Percentiles rank a stretch among this genome's conserved stretches.
Evolutionary conservation across 768 basidiomycete genomes (phyloP).

Genomic region (Termitomyces sp.): DNA sequence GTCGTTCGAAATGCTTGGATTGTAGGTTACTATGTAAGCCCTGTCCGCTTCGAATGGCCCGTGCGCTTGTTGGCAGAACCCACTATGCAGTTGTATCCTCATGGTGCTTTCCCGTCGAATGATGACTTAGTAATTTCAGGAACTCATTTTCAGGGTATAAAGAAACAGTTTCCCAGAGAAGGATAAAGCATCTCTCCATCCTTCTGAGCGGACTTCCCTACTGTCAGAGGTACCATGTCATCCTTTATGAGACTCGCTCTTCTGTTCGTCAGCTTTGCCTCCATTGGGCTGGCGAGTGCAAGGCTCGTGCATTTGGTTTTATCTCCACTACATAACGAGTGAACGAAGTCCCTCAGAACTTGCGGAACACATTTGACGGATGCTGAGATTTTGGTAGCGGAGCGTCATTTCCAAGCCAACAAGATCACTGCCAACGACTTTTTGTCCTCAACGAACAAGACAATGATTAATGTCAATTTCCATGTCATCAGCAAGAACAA

Average conservation of each 20-base stretch:
- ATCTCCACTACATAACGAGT: too few species aligned
- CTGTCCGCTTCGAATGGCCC: background rate
- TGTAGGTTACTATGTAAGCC: too few species aligned
- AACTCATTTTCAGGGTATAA: background rate
- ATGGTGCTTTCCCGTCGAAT: background rate
- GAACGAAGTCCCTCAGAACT: background rate
- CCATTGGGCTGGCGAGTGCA: background rate
- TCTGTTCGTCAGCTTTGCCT: background rate
- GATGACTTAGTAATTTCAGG: background rate
- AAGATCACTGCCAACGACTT: constrained; percentile 3
- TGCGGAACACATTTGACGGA: background rate
- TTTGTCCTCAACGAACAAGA: background rate
- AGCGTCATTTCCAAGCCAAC: constrained; percentile 14
- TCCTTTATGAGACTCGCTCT: background rate
- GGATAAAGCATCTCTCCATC: background rate
- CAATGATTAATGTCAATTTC: constrained; percentile 18
- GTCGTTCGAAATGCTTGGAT: background rate
- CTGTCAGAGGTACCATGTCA: background rate
- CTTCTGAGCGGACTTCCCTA: background rate
- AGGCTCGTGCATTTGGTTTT: background rate
- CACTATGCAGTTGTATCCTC: background rate
- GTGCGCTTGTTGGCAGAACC: background rate
- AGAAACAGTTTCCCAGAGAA: background rate
- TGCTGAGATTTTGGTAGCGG: constrained; percentile 9
- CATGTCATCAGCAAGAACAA: constrained; percentile 28